Conservation (phyloP, 2,329 filamentous ascomycete species). For the Pseudopithomyces chartarum region DNA sequence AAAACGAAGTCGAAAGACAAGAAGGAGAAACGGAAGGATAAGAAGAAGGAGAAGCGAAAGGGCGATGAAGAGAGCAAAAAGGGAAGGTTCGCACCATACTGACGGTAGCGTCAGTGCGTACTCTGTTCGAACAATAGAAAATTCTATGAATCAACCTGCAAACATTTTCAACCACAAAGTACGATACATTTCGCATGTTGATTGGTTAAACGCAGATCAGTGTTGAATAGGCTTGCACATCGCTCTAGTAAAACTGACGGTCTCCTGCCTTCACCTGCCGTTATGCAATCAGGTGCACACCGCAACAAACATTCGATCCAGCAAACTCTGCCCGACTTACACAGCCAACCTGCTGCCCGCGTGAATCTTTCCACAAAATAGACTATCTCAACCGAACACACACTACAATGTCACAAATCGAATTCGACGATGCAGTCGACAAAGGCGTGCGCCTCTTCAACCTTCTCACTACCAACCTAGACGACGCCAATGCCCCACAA, state of each 20-base stretch:
- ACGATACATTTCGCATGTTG: too few relatives aligned
- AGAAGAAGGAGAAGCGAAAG: slow-evolving; percentile 31
- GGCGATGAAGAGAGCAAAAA: slow-evolving; percentile 37
- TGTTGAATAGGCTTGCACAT: neutral
- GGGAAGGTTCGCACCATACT: slow-evolving; percentile 48
- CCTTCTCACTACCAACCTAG: neutral
- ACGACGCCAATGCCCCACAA: neutral
- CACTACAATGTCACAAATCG: neutral
- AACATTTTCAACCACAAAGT: too few relatives aligned
- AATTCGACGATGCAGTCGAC: neutral
- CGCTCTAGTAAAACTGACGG: neutral
- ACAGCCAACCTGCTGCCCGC: neutral
- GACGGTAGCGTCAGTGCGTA: neutral
- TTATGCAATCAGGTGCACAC: neutral
- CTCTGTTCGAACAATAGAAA: neutral
- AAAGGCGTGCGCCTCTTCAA: slow-evolving; percentile 1
- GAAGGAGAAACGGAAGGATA: slow-evolving; percentile 19
- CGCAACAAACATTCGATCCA: neutral
- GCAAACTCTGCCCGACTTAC: neutral
- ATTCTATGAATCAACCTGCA: neutral
- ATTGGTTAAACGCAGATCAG: neutral
- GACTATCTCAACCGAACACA: neutral
- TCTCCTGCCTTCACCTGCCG: neutral
- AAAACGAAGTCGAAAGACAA: slow-evolving; percentile 14
- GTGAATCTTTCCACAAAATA: neutral